Base-by-base conservation (phyloP, 169 alveolate genomes). In the Eimeria acervulina region DNA sequence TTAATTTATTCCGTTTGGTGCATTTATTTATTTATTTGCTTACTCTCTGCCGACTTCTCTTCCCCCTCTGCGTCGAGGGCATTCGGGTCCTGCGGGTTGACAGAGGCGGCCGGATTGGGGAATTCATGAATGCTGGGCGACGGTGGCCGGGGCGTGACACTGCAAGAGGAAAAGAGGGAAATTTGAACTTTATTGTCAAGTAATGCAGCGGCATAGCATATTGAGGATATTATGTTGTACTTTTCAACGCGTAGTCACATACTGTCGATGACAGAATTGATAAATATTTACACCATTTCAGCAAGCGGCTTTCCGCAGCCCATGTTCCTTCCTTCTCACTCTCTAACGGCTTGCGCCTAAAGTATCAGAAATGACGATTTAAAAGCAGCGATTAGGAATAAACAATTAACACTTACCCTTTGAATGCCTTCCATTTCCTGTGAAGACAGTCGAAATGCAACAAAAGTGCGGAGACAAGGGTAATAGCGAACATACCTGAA, bases 351-450 rank as follows among this genome's bases (percentile, higher is more conserved):
- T 31, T 72, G 90, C 1, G 66, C 90, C 95, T 91, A 17, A 42
- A 72, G 1, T 23, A 74, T 13, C 31, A 10, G 5, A 17, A 80
- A 23, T 31, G 61, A 42, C 59, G n/a, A n/a, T 3, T 51, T 31
- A 13, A 12, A 21, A 26, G n/a, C 21, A 63, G 47, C n/a, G n/a
- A n/a, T n/a, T n/a, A 12, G 21, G 42, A 36, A 7, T 31, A 12
- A 1, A n/a, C 21, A 38, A 76, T 8, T 36, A 8, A n/a, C n/a
- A n/a, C 95, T 52, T 38, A 91, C 95, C 59, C 70, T 17, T 61
- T 91, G 90, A 7, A 91, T 78, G 42, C 91, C 95, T 55, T 91
- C 95, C 95, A 91, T 91, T 38, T 72, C 90, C 95, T 91, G 90
- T 28, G 0, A 12, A 28, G 28, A 51, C 47, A n/a, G 40, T 28